Conservation (phyloP, 2,329 filamentous ascomycete genomes). For the Cadophora gregata region DNA sequence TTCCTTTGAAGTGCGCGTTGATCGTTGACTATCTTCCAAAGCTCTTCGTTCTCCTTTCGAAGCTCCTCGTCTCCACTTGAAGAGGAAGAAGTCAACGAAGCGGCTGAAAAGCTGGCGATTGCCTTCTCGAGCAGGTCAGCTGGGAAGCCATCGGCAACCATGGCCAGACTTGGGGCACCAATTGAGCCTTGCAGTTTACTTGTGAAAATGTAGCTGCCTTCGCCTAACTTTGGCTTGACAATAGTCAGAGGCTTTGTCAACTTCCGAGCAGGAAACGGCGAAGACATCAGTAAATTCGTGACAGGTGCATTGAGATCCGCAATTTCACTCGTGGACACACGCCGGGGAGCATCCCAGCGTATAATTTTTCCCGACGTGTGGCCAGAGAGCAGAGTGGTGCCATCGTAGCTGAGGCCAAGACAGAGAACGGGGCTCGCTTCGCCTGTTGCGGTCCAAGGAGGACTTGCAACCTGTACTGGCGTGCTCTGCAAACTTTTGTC, state of each 20-base stretch:
- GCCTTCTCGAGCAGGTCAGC: constrained; percentile 55
- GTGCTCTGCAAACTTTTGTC: constrained; percentile 59
- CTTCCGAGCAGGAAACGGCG: constrained; percentile 58
- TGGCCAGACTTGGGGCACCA: constrained; percentile 31
- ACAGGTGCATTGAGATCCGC: constrained; percentile 74
- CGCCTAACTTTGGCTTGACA: constrained; percentile 79
- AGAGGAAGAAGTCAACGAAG: constrained; percentile 33
- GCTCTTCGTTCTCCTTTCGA: constrained; percentile 51
- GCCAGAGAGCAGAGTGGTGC: constrained; percentile 78
- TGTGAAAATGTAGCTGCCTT: constrained; percentile 68
- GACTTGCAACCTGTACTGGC: constrained; percentile 59
- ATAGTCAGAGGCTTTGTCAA: constrained; percentile 63
- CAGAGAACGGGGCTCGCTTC: constrained; percentile 65
- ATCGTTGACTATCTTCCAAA: constrained; percentile 53
- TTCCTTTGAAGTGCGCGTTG: constrained; percentile 51
- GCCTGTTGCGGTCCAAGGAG: constrained; percentile 51
- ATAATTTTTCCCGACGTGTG: constrained; percentile 81
- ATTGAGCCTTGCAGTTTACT: constrained; percentile 60
- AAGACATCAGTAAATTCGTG: constrained; percentile 79
- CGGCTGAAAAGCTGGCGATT: constrained; percentile 52
- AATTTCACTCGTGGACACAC: constrained; percentile 39
- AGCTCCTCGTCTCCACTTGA: constrained; percentile 47
- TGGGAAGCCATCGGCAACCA: constrained; percentile 38
- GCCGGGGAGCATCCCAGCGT: constrained; percentile 72
- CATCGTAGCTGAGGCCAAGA: constrained; percentile 80